phyloP scores from a whole-genome alignment of 169 alveolate genomes.

The Toxoplasma gondii region DNA sequence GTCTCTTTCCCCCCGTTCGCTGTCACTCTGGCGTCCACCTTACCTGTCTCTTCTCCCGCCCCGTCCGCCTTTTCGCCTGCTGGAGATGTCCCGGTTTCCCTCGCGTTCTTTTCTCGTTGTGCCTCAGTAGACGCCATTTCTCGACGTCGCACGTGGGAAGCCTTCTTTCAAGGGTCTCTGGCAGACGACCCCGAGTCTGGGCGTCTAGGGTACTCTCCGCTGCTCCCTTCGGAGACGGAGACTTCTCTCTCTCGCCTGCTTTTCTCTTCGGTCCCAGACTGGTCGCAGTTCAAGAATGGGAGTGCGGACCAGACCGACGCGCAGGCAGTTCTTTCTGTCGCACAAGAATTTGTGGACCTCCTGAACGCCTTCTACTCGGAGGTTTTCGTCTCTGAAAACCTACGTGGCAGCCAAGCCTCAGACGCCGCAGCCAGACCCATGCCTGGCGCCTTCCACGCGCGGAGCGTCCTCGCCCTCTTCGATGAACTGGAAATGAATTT shows the following conservation, averaged over 20 bases:
- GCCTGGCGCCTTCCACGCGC: background rate
- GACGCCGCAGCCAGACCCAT: no score
- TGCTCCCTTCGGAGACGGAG: background rate
- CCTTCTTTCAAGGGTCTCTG: background rate
- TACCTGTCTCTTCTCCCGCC: no score
- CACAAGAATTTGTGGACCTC: background rate
- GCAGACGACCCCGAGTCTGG: background rate
- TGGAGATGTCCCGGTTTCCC: no score
- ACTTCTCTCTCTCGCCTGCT: background rate
- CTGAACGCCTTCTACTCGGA: background rate
- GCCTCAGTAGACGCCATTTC: background rate
- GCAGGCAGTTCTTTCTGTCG: background rate
- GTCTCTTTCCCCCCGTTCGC: no score
- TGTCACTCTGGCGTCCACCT: no score
- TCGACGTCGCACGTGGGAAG: background rate
- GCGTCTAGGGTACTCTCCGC: background rate
- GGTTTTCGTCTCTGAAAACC: background rate
- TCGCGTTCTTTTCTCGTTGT: background rate
- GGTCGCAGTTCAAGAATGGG: conserved; percentile 12
- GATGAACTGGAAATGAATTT: conserved; percentile 4
- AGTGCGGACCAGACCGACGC: conserved; percentile 6
- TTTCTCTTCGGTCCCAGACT: background rate
- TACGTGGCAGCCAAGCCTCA: background rate
- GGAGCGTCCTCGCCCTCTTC: conserved; percentile 10
- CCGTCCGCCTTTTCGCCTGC: no score